These are phyloP conservation scores for Posidonia australis DNA, from an alignment of 106 monocot species.

Conservation along the genomic window DNA sequence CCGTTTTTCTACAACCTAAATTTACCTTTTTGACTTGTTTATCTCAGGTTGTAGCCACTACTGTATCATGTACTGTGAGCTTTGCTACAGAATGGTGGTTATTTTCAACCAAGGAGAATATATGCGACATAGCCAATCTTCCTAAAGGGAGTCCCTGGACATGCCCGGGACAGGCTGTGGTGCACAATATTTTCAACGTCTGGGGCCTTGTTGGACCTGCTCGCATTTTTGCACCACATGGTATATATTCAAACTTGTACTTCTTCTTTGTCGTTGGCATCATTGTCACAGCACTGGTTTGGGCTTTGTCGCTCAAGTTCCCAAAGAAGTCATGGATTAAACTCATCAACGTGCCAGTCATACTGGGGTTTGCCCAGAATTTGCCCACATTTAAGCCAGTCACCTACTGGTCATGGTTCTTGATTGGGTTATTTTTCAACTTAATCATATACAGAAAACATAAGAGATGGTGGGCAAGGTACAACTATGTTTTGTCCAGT, in stretches of 20 bases:
- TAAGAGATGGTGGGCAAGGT: slow-evolving; percentile 13
- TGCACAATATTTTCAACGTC: slow-evolving; percentile 25
- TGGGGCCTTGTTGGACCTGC: slow-evolving; percentile 31
- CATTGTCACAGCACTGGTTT: slow-evolving; percentile 8
- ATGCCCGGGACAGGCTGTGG: slow-evolving; percentile 22
- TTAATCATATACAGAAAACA: slow-evolving; percentile 5
- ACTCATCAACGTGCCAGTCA: slow-evolving; percentile 14
- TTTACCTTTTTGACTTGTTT: too few relatives aligned
- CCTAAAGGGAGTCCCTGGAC: slow-evolving; percentile 24
- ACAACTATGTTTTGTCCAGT: slow-evolving; percentile 24
- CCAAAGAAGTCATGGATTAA: slow-evolving; percentile 11
- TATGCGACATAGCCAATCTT: slow-evolving; percentile 11
- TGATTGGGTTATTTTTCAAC: slow-evolving; percentile 9
- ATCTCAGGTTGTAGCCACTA: slow-evolving; percentile 31
- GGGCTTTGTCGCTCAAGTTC: neutral
- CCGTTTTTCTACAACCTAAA: too few relatives aligned
- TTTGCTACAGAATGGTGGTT: slow-evolving; percentile 25
- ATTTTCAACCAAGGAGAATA: slow-evolving; percentile 19
- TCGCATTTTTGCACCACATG: slow-evolving; percentile 22
- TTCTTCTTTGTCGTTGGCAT: slow-evolving; percentile 19
- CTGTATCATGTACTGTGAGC: slow-evolving; percentile 14
- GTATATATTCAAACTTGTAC: slow-evolving; percentile 19
- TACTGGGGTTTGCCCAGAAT: neutral
- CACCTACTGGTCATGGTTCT: slow-evolving; percentile 15
- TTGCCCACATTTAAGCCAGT: slow-evolving; percentile 16